Evolutionary conservation across 768 basidiomycete species (phyloP).

Genomic region (Pleurotus giganteus): DNA sequence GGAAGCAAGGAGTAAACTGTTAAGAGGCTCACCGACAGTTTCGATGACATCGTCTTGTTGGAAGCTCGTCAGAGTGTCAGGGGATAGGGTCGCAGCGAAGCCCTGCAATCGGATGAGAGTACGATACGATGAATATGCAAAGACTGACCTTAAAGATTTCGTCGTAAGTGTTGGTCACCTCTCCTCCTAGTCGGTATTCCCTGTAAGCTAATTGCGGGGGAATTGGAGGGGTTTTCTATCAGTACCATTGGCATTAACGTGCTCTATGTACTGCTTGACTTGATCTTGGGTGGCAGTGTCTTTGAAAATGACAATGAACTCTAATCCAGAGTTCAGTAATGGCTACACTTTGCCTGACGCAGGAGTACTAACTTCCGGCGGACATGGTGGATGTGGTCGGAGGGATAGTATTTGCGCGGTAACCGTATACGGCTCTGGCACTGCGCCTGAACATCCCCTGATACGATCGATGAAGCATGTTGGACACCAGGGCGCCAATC

Average conservation of each 20-base stretch:
- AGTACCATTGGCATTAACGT: slow-evolving; percentile 37
- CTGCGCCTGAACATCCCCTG: slow-evolving; percentile 6
- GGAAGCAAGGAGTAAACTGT: not conserved
- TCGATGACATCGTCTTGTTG: slow-evolving; percentile 17
- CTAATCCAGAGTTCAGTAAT: slow-evolving; percentile 29
- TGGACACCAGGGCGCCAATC: too few species aligned
- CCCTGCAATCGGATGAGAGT: slow-evolving; percentile 25
- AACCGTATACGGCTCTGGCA: not conserved
- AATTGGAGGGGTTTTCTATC: not conserved
- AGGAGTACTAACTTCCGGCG: slow-evolving; percentile 9
- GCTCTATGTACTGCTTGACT: slow-evolving; percentile 37
- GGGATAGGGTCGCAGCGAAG: slow-evolving; percentile 40
- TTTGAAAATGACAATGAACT: slow-evolving; percentile 59
- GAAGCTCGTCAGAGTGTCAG: slow-evolving; percentile 23
- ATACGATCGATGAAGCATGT: slow-evolving; percentile 8
- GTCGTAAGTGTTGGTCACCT: slow-evolving; percentile 38
- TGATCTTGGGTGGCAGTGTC: slow-evolving; percentile 34
- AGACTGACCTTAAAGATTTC: slow-evolving; percentile 34
- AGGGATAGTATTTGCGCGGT: not conserved
- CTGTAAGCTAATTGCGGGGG: not conserved
- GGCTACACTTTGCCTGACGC: too few species aligned
- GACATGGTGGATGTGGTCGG: slow-evolving; percentile 10
- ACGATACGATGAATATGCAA: not conserved
- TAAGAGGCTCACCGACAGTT: slow-evolving; percentile 17
- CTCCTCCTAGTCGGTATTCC: slow-evolving; percentile 33